Evolutionary conservation across 139 green algal genomes (phyloP).

Genomic region (Desmodesmus armatus): DNA sequence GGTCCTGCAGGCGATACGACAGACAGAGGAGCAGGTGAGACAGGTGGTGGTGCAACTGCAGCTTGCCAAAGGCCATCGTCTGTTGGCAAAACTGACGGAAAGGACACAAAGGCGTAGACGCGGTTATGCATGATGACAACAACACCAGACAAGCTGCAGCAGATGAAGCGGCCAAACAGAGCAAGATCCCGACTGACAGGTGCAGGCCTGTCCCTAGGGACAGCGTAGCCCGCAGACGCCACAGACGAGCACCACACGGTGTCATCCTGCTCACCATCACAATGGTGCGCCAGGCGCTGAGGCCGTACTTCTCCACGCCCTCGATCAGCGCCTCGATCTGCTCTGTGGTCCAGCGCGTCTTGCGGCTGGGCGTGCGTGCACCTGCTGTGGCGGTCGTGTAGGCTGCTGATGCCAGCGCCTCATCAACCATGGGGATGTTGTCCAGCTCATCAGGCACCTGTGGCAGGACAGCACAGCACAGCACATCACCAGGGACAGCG

Average conservation of each 20-base stretch:
- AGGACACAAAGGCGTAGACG: not conserved
- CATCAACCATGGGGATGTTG: slow-evolving; percentile 41
- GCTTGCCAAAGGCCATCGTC: too few relatives aligned
- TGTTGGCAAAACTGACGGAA: not conserved
- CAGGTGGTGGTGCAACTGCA: too few relatives aligned
- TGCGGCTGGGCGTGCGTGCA: slow-evolving; percentile 32
- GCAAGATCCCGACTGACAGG: not conserved
- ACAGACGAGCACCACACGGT: not conserved
- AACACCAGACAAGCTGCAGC: not conserved
- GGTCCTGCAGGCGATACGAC: slow-evolving; percentile 28
- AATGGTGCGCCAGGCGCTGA: slow-evolving; percentile 43
- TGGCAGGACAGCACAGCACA: not conserved
- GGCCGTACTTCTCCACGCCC: slow-evolving; percentile 49
- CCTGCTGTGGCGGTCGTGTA: slow-evolving; percentile 22
- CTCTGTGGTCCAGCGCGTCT: slow-evolving; percentile 47
- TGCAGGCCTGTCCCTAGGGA: not conserved
- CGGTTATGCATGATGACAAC: not conserved
- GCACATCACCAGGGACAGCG: too few relatives aligned
- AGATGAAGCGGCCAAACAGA: not conserved
- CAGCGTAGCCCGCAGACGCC: not conserved
- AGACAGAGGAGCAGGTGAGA: not conserved
- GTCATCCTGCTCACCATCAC: slow-evolving; percentile 24
- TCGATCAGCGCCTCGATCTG: slow-evolving; percentile 50
- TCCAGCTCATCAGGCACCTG: slow-evolving; percentile 43
- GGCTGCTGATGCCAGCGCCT: slow-evolving; percentile 34